phyloP scores from a whole-genome alignment of 257 asterid genomes.

The Forsythia suspensa region DNA sequence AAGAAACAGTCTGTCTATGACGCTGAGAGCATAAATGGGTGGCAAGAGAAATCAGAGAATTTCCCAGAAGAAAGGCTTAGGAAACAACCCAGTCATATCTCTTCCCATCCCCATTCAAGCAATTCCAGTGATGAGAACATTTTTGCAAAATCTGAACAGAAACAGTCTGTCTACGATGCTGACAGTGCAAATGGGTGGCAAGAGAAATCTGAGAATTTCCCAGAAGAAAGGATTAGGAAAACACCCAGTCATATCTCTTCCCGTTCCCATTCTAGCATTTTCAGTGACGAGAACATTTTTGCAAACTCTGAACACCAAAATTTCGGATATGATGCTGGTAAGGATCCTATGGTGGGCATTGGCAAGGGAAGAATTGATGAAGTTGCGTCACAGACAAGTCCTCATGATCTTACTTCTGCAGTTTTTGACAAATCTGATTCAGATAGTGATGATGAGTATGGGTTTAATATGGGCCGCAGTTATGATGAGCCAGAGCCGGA shows the following conservation, averaged over 20 bases:
- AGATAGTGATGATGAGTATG: constrained; percentile 44
- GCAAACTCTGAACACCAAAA: constrained; percentile 40
- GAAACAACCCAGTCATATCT: constrained; percentile 37
- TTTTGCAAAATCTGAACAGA: constrained; percentile 40
- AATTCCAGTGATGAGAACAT: constrained; percentile 41
- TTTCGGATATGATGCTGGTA: constrained; percentile 34
- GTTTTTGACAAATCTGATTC: constrained; percentile 65
- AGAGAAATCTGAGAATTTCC: constrained; percentile 33
- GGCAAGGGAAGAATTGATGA: constrained; percentile 28
- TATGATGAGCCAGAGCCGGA: constrained; percentile 54
- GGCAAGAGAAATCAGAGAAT: constrained; percentile 37
- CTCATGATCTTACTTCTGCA: constrained; percentile 46
- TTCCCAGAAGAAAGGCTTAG: constrained; percentile 38
- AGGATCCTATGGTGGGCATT: constrained; percentile 29
- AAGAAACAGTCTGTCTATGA: constrained; percentile 36
- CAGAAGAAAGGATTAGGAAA: constrained; percentile 40
- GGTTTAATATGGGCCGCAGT: constrained; percentile 38
- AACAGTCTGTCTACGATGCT: constrained; percentile 36
- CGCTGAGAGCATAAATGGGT: constrained; percentile 32
- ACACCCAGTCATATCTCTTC: constrained; percentile 44
- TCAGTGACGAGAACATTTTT: constrained; percentile 44
- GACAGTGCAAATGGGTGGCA: constrained; percentile 33
- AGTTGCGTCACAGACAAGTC: constrained; percentile 36
- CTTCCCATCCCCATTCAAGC: constrained; percentile 46
- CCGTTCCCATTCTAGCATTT: constrained; percentile 41